These are phyloP conservation scores for Guillardia theta DNA, from an alignment of 78 protist genomes.

Conservation along the genomic window DNA sequence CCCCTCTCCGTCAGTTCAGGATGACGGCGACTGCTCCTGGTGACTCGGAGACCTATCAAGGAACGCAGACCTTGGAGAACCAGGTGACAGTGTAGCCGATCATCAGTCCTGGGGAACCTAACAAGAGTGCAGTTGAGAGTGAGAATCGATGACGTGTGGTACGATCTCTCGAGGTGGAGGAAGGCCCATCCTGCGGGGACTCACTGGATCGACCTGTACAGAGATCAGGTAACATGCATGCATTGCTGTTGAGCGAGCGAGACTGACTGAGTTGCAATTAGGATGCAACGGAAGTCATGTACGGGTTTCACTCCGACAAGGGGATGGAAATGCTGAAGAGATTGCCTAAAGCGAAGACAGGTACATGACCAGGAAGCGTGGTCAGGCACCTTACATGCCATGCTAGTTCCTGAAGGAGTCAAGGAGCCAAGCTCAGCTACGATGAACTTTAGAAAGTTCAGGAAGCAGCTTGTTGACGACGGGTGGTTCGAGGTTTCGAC, in stretches of 20 bases:
- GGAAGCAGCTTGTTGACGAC: background rate
- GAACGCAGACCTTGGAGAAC: too few relatives aligned
- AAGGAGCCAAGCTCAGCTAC: background rate
- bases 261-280: background rate
- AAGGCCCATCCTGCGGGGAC: conserved; percentile 5
- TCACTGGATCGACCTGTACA: conserved; percentile 18
- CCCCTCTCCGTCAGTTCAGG: too few relatives aligned
- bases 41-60: too few relatives aligned
- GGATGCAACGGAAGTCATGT: conserved; percentile 16
- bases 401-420: background rate
- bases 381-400: background rate
- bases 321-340: background rate
- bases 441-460: background rate
- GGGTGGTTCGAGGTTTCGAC: conserved; percentile 21
- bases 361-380: background rate
- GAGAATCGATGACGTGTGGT: background rate
- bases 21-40: too few relatives aligned
- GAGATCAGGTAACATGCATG: background rate
- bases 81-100: too few relatives aligned
- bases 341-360: background rate
- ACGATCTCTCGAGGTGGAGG: conserved; percentile 9
- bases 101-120: too few relatives aligned
- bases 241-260: background rate
- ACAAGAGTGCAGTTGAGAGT: background rate
- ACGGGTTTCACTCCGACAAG: conserved; percentile 22